These are phyloP conservation scores for Lichtheimia ornata DNA, from an alignment of 371 early-diverging fungal species.

Conservation along the genomic window DNA sequence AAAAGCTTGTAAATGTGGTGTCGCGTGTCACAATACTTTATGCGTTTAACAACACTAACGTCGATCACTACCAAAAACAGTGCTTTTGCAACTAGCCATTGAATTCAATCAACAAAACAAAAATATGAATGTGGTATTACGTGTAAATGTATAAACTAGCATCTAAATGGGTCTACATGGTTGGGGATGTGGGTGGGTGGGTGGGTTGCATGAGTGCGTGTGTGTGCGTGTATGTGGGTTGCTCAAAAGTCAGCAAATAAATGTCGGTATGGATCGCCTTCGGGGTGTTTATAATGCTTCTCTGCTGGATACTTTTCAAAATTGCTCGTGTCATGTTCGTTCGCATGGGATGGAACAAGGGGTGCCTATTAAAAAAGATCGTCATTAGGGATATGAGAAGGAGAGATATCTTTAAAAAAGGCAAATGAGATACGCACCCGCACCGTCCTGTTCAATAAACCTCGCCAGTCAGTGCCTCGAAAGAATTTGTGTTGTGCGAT, in stretches of 20 bases:
- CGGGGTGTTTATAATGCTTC: conserved; percentile 30
- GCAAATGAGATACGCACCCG: conserved; percentile 31
- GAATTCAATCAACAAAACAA: too few relatives aligned
- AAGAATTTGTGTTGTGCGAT: conserved; percentile 91
- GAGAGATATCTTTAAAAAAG: not conserved
- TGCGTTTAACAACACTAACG: too few relatives aligned
- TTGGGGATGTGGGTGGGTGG: not conserved
- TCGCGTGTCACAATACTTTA: too few relatives aligned
- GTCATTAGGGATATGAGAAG: conserved; percentile 47
- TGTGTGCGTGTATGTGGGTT: not conserved
- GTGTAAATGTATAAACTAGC: too few relatives aligned
- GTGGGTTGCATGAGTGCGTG: not conserved
- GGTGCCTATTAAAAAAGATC: conserved; percentile 55
- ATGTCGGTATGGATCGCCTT: conserved; percentile 45
- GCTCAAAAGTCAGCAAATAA: conserved; percentile 47
- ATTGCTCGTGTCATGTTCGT: conserved; percentile 68
- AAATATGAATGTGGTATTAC: too few relatives aligned
- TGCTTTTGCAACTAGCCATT: too few relatives aligned
- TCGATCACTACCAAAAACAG: too few relatives aligned
- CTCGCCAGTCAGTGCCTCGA: conserved; percentile 81
- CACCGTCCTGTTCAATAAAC: conserved; percentile 67
- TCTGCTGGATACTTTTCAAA: conserved; percentile 69
- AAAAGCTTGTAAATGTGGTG: too few relatives aligned
- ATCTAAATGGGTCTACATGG: too few relatives aligned
- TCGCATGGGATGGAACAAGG: conserved; percentile 60